Evolutionary conservation across 2,329 filamentous ascomycete species (phyloP), one percentile per base, ranked within the genome.

Genomic region (Sarocladium brachiariae): DNA sequence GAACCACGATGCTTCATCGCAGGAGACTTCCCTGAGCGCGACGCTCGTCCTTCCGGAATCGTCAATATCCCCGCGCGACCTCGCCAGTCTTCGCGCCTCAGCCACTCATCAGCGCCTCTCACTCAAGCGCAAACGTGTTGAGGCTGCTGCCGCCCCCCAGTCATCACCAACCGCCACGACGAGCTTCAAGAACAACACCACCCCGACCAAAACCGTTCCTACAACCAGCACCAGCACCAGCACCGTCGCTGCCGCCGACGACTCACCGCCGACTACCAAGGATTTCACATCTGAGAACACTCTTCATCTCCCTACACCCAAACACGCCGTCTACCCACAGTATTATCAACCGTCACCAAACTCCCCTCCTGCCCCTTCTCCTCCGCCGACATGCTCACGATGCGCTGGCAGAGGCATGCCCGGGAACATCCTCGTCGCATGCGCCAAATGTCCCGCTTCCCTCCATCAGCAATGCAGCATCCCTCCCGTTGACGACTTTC

Each of bases 391-490:
- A 9, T 62, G 59, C 48, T 52, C 52, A 2, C 53, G 55, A 38
- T 62, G 60, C 50, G 51, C 56, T 14, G 57, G 56, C n/a, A 53
- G 50, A 5, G 53, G 55, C 14, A 41, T 21, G n/a, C 50, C 52
- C 11, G 54, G 49, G n/a, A 61, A 62, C 50, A 21, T 41, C 10
- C 53, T 62, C 31, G 48, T 62, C 23, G 27, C 50, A 4, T 62
- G 60, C 50, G 49, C 53, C 13, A 49, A 48, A 6, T 62, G 60
- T 50, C 53, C 55, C 3, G 55, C 57, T 43, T 52, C 53, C 9
- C 58, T 57, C 56, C 60, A 62, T 30, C 59, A 61, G 51, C 52
- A 55, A 19, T 62, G 60, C 51, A 55, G 57, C 48, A 43, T 31
- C 37, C 49, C 49, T 10, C 37, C 37, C 25, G 37, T 43, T 5